These are phyloP conservation scores for Chaetomium globosum DNA, from an alignment of 2,329 filamentous ascomycete genomes.

Conservation along the genomic window DNA sequence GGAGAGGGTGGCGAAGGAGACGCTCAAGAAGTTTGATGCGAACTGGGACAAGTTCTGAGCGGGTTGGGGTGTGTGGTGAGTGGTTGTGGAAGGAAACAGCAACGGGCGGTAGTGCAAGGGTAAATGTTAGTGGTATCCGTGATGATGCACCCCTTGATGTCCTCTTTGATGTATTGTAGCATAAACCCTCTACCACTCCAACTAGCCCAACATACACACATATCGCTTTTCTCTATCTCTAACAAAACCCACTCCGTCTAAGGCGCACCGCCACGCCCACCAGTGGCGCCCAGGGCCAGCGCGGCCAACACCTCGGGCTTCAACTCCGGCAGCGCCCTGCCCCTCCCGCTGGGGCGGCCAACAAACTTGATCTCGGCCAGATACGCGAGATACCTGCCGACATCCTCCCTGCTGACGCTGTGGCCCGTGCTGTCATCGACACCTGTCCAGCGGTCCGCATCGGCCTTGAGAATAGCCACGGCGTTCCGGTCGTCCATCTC, in stretches of 20 bases:
- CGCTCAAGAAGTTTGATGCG: conserved; percentile 32
- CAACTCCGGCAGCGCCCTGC: conserved; percentile 42
- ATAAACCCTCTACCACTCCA: not conserved
- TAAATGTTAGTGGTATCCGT: not conserved
- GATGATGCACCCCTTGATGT: not conserved
- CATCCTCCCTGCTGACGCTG: conserved; percentile 62
- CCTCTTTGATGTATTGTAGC: not conserved
- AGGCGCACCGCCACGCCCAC: conserved; percentile 35
- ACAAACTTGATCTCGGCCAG: conserved; percentile 66
- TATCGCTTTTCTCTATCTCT: conserved; percentile 13
- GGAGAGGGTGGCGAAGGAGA: conserved; percentile 30
- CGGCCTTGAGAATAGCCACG: conserved; percentile 62
- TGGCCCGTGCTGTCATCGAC: conserved; percentile 46
- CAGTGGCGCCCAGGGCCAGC: conserved; percentile 32
- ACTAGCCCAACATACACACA: not conserved
- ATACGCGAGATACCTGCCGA: conserved; percentile 67
- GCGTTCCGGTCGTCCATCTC: conserved; percentile 76
- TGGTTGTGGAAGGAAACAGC: not conserved
- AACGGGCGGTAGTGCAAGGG: no score
- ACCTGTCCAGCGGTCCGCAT: conserved; percentile 61
- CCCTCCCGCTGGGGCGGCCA: conserved; percentile 46
- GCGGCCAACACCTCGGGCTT: conserved; percentile 38
- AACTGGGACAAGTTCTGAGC: conserved; percentile 33
- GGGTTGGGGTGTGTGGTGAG: not conserved
- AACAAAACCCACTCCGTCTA: conserved; percentile 15